Conservation (phyloP, 1,139 yeast genomes). For the Lodderomyces elongisporus region DNA sequence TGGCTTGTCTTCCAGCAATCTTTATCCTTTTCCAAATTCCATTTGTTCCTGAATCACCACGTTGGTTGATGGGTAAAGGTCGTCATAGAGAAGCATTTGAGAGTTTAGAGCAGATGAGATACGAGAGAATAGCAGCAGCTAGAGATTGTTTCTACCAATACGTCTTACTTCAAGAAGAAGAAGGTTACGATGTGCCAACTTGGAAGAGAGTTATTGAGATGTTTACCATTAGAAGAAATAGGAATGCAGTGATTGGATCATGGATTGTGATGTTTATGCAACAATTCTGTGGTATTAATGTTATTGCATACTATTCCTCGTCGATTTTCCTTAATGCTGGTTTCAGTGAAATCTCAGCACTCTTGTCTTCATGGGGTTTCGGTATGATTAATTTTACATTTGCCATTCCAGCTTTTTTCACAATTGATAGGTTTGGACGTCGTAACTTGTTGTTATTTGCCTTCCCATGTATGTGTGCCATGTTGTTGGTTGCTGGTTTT, state of each 20-base stretch:
- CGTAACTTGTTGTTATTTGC: constrained; percentile 64
- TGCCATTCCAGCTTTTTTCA: constrained; percentile 79
- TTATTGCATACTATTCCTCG: constrained; percentile 77
- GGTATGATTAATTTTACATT: constrained; percentile 78
- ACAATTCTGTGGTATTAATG: constrained; percentile 89
- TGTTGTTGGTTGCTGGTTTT: constrained; percentile 67
- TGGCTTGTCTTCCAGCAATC: constrained; percentile 71
- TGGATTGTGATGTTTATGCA: constrained; percentile 87
- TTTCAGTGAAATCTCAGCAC: constrained; percentile 54
- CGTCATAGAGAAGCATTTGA: constrained; percentile 54
- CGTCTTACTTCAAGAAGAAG: constrained; percentile 62
- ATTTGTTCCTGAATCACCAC: constrained; percentile 70
- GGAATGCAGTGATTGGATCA: constrained; percentile 78
- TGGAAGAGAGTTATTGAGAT: constrained; percentile 48
- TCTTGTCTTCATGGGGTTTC: constrained; percentile 81
- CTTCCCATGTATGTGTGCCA: constrained; percentile 69
- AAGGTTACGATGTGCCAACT: constrained; percentile 51
- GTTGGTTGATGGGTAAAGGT: constrained; percentile 72
- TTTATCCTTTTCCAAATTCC: constrained; percentile 64
- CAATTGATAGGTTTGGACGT: constrained; percentile 78
- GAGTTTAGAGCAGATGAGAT: constrained; percentile 47
- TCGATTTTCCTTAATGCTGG: constrained; percentile 68
- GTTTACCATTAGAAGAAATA: constrained; percentile 68
- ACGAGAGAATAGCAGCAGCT: constrained; percentile 58
- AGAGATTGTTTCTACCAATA: constrained; percentile 72